phyloP scores from a whole-genome alignment of 2,329 filamentous ascomycete species.

The Juglanconis sp. region DNA sequence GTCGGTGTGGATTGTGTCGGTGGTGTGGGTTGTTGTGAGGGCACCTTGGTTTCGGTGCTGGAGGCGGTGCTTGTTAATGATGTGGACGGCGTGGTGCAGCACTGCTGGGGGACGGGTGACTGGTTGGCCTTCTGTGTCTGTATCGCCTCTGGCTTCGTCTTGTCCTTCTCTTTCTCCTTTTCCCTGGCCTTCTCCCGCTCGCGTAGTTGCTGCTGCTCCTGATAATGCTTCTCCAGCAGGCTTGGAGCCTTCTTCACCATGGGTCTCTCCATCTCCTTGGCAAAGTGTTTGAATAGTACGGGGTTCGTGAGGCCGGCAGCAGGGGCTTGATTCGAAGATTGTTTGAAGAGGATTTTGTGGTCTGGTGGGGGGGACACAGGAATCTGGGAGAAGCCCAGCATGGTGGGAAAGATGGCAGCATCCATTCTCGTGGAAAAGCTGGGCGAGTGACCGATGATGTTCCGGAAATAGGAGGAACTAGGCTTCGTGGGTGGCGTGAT shows the following conservation, averaged over 20 bases:
- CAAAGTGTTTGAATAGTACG: slow-evolving; percentile 22
- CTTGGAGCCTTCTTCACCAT: slow-evolving; percentile 13
- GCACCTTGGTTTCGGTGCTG: slow-evolving; percentile 13
- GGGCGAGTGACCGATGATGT: neutral
- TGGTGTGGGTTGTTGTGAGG: slow-evolving; percentile 11
- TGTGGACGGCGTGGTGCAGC: slow-evolving; percentile 7
- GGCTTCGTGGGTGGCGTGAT: slow-evolving; percentile 16
- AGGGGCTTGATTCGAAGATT: slow-evolving; percentile 7
- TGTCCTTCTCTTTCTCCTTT: neutral
- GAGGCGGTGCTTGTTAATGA: slow-evolving; percentile 3
- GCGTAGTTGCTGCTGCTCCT: slow-evolving; percentile 9
- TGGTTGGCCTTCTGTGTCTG: slow-evolving; percentile 10
- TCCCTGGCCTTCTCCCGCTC: neutral
- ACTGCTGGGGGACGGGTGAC: neutral
- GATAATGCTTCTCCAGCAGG: slow-evolving; percentile 16
- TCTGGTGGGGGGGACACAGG: slow-evolving; percentile 40
- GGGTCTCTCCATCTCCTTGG: slow-evolving; percentile 21
- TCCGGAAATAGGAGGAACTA: slow-evolving; percentile 10
- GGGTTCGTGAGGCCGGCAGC: slow-evolving; percentile 11
- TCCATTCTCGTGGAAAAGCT: slow-evolving; percentile 4
- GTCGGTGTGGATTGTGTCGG: neutral
- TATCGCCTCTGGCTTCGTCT: neutral
- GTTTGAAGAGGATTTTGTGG: slow-evolving; percentile 30
- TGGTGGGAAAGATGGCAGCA: slow-evolving; percentile 13
- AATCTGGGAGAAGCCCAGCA: slow-evolving; percentile 25